These are phyloP conservation scores for Dimargaris cristalligena DNA, from an alignment of 192 early-diverging fungal species.

Conservation along the genomic window DNA sequence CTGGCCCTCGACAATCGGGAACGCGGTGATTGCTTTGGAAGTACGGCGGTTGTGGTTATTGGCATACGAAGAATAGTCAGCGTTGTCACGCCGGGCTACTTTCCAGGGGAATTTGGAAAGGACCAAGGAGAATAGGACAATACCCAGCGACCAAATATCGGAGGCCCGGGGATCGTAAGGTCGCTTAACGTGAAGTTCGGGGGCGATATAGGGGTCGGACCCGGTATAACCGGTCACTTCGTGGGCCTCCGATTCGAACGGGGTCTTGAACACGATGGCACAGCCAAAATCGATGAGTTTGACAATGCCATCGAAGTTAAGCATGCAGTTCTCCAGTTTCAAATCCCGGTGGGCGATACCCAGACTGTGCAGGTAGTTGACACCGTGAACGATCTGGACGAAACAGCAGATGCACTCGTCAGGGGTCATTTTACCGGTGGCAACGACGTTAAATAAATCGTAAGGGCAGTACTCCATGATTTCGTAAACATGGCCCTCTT, in stretches of 20 bases:
- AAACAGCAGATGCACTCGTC: conserved; percentile 79
- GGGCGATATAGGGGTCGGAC: conserved; percentile 91
- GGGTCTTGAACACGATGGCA: conserved; percentile 69
- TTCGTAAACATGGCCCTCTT: conserved; percentile 44
- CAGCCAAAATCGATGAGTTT: conserved; percentile 97
- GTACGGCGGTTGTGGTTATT: conserved; percentile 30
- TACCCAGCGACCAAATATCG: conserved; percentile 82
- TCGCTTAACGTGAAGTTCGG: conserved; percentile 51
- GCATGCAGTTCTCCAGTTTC: conserved; percentile 76
- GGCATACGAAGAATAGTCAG: conserved; percentile 36
- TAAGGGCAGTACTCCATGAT: conserved; percentile 86
- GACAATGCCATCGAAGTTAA: conserved; percentile 54
- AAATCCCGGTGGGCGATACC: conserved; percentile 90
- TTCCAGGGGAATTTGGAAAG: conserved; percentile 54
- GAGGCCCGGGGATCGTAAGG: conserved; percentile 67
- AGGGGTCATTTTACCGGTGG: conserved; percentile 48
- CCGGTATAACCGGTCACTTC: conserved; percentile 65
- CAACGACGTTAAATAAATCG: conserved; percentile 73
- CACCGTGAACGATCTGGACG: conserved; percentile 64
- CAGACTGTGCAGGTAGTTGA: conserved; percentile 70
- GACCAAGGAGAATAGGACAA: conserved; percentile 67
- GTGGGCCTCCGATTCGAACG: conserved; percentile 47
- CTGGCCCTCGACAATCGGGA: conserved; percentile 39
- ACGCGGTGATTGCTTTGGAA: conserved; percentile 30
- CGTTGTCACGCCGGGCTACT: conserved; percentile 29